These are phyloP conservation scores for Populus nigra DNA, from an alignment of 345 rosid genomes.

Conservation along the genomic window DNA sequence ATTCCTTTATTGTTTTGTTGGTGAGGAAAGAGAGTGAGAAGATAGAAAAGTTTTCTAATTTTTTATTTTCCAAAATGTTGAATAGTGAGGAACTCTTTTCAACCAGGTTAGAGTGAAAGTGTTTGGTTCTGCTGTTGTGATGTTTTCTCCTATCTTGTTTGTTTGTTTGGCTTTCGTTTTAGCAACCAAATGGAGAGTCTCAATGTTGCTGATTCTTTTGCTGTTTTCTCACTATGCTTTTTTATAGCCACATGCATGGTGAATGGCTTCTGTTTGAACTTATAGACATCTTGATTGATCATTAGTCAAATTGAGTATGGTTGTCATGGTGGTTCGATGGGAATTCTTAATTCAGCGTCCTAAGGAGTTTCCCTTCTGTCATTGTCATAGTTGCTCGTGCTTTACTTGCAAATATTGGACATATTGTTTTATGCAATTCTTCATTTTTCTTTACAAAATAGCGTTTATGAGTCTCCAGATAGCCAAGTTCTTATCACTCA, in stretches of 20 bases:
- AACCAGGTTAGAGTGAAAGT: neutral
- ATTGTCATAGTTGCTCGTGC: neutral
- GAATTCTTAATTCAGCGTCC: neutral
- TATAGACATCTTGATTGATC: neutral
- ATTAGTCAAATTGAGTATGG: too few species aligned
- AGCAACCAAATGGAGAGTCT: neutral
- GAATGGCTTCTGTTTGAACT: neutral
- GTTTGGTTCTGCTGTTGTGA: neutral
- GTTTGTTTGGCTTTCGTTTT: neutral
- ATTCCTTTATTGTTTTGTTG: neutral
- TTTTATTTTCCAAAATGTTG: neutral
- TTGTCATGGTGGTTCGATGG: neutral
- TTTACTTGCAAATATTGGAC: neutral
- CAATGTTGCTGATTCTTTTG: neutral
- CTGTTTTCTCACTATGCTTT: neutral
- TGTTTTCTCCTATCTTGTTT: neutral
- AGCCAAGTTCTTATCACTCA: neutral
- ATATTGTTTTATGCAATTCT: neutral
- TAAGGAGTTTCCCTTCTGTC: neutral
- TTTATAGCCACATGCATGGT: neutral
- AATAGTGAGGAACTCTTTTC: too few species aligned
- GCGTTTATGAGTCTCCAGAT: neutral
- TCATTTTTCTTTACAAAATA: neutral
- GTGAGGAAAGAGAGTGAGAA: neutral
- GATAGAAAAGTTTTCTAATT: neutral